Conservation (phyloP, 441 rosid species). For the Omphalea diandra region DNA sequence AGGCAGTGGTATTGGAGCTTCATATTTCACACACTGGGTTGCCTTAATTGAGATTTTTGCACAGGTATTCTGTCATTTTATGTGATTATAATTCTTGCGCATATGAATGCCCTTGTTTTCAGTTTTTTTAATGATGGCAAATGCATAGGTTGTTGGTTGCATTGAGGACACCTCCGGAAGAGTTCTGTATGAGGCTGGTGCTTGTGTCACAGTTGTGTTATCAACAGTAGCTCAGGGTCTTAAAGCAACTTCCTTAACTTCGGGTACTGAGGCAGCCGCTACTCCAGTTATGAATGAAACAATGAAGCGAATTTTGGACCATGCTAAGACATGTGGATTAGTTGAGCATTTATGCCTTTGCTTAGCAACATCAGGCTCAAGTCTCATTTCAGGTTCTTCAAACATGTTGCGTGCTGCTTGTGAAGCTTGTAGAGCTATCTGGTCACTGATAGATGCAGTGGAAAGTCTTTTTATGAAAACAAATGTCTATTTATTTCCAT, state of each 20-base stretch:
- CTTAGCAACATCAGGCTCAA: constrained; percentile 77
- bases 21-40: constrained; percentile 87
- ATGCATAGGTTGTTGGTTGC: constrained; percentile 58
- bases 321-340: constrained; percentile 72
- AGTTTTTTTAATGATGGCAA: constrained; percentile 26
- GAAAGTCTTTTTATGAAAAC: constrained; percentile 54
- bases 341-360: constrained; percentile 79
- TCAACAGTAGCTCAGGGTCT: constrained; percentile 61
- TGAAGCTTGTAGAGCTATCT: constrained; percentile 82
- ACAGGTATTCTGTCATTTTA: constrained; percentile 51
- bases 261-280: constrained; percentile 46
- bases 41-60: constrained; percentile 69
- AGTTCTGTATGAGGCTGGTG: constrained; percentile 65
- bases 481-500: constrained; percentile 57
- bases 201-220: constrained; percentile 62
- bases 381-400: constrained; percentile 78
- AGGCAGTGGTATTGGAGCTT: constrained; percentile 44
- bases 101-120: constrained; percentile 4
- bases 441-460: constrained; percentile 68
- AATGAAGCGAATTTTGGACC: constrained; percentile 65
- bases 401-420: constrained; percentile 74
- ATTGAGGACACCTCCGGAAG: constrained; percentile 67
- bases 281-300: constrained; percentile 42
- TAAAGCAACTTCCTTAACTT: constrained; percentile 37
- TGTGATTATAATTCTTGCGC: constrained; percentile 9